Base-by-base conservation (phyloP, 2,329 filamentous ascomycete species). In the Trichoderma cornu-damae region DNA sequence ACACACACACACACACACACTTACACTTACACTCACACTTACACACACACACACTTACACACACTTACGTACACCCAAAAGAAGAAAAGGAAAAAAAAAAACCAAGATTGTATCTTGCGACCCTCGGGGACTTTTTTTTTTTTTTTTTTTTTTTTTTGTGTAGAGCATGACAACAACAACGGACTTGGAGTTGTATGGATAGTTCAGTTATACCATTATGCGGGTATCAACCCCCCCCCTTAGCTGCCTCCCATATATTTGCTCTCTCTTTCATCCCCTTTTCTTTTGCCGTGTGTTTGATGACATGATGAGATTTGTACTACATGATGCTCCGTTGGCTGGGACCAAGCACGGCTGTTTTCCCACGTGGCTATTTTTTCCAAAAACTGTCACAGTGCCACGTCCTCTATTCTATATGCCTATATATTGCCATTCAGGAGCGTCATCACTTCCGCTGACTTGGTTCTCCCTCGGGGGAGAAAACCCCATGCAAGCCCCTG, bases 401-500 rank as follows among this genome's bases (percentile, higher is more conserved):
- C 16, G 16, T 11, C 2, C 14, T 42, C 18, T 43, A 24, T 35
- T 43, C 28, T 53, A 18, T n/a, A 24, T 2, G 24, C 20, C 50
- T 20, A 18, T 14, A 14, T 1, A 3, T 20, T 7, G n/a, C n/a
- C n/a, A 1, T 24, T 20, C 11, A 4, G 5, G 14, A 5, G 5
- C 6, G 24, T 38, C 1, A n/a, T 16, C 24, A 46, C 16, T 46
- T 20, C 14, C 37, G 28, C 38, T 49, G 52, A 12, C 24, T 48
- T 40, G 54, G 50, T 40, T 68, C 66, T 16, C 67, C 66, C n/a
- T 63, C 48, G 1, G 66, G 66, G 7, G 60, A 62, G 20, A 58
- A 50, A 4, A 65, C 77, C 2, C 87, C 88, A 71, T 91, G 88
- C 65, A 79, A 70, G 0, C 87, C 87, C 32, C 66, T 75, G 65